Base-by-base conservation (phyloP, 805 yeast genomes). In the Starmerella riodocensis region DNA sequence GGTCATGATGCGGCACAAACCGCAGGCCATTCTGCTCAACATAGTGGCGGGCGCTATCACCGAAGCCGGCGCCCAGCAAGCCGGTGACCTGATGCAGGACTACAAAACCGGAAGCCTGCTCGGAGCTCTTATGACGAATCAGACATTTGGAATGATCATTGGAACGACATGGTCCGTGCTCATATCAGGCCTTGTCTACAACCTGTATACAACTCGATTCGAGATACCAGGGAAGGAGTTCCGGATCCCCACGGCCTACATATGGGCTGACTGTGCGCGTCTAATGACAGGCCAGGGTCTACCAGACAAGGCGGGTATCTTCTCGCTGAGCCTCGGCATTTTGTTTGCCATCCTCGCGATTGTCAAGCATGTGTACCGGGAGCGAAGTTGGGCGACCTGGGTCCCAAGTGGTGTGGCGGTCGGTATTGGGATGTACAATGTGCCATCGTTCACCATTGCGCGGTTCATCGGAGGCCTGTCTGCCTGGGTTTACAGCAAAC, bases 11-110 rank as follows among this genome's bases (percentile, higher is more conserved):
- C 94, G 94, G 0, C 65, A 66, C 24, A 80, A 76, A 42, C 93
- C 93, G 1, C 85, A 93, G 2, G 73, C 84, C 9, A 83, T 91
- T 4, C 62, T 88, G 29, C 74, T 84, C 32, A 91, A 88, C 55
- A 64, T 88, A 35, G 79, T 88, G 1, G 94, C 96, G 4, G 98
- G 98, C 14, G 98, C 95, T 12, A 76, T 88, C 30, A 93, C 97
- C 1, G 98, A 88, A 62, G 96, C 97, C 0, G 97, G 97, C 7
- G 95, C 98, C 2, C 97, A 91, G 62, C 98, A 88, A 61, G 96
- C 97, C 2, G 97, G 98, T 23, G 98, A 88, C 60, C 66, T 88
- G 54, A 82, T 91, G 94, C 98, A 88, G 63, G 97, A 91, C 61
- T 66, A 88, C 50, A 91, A 91, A 57, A 86, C 98, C 0, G 97